Percentiles rank a stretch among this genome's conserved stretches.
Evolutionary conservation across 2,329 filamentous ascomycete genomes (phyloP).

Genomic region (Neofusicoccum kwambonambiense): DNA sequence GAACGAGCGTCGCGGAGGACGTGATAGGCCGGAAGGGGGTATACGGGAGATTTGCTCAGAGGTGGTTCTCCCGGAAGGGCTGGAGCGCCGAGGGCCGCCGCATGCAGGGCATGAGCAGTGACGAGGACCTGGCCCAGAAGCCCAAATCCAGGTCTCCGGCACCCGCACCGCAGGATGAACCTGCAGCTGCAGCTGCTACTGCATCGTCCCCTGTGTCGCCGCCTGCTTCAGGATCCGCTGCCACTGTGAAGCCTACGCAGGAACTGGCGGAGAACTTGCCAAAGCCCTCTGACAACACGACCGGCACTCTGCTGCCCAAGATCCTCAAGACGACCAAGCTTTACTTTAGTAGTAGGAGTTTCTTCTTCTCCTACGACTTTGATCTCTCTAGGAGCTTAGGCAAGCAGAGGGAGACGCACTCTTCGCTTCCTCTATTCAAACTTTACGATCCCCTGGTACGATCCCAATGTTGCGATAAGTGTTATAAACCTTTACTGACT

Average conservation of each 20-base stretch:
- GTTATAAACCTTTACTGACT: neutral
- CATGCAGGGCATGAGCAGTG: constrained; percentile 64
- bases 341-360: constrained; percentile 78
- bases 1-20: constrained; percentile 75
- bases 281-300: constrained; percentile 19
- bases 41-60: constrained; percentile 85
- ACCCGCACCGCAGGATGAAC: constrained; percentile 7
- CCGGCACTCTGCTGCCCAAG: constrained; percentile 67
- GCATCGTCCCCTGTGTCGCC: constrained; percentile 1
- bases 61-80: constrained; percentile 85
- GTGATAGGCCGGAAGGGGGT: constrained; percentile 79
- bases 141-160: constrained; percentile 1
- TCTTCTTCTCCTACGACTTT: constrained; percentile 93
- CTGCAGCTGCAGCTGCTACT: neutral
- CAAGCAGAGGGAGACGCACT: constrained; percentile 42
- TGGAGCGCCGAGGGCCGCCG: constrained; percentile 73
- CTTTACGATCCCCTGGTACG: constrained; percentile 63
- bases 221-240: constrained; percentile 6
- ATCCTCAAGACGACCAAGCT: constrained; percentile 80
- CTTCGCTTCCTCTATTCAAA: constrained; percentile 62
- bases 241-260: neutral
- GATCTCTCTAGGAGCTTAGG: constrained; percentile 73
- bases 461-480: neutral
- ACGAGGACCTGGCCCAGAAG: constrained; percentile 40
- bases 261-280: neutral